phyloP scores from a whole-genome alignment of 169 alveolate genomes.

The Amoebophrya sp. region DNA sequence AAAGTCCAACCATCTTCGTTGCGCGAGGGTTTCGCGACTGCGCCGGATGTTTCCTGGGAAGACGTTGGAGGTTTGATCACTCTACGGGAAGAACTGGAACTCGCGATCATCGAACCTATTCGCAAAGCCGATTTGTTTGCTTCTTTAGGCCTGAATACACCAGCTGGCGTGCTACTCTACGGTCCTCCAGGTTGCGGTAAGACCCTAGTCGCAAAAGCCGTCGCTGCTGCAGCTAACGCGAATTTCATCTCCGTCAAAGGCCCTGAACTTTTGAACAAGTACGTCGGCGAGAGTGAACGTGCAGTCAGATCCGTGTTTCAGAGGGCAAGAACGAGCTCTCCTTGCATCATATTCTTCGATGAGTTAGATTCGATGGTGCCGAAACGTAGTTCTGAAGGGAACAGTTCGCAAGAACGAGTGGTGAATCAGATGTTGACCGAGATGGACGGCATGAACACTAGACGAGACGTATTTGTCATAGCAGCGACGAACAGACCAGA shows the following conservation, averaged over 20 bases:
- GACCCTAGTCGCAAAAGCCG: slow-evolving; percentile 97
- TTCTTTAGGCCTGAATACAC: slow-evolving; percentile 70
- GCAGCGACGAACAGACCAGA: slow-evolving; percentile 99
- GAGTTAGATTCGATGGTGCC: slow-evolving; percentile 95
- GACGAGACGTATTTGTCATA: slow-evolving; percentile 85
- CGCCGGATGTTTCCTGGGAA: slow-evolving; percentile 47
- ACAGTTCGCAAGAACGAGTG: slow-evolving; percentile 69
- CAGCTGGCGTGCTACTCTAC: slow-evolving; percentile 61
- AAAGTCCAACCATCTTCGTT: slow-evolving; percentile 44
- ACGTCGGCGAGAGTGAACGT: slow-evolving; percentile 98
- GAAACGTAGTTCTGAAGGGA: slow-evolving; percentile 55
- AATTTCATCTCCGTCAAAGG: slow-evolving; percentile 59
- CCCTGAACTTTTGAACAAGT: slow-evolving; percentile 90
- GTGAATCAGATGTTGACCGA: slow-evolving; percentile 96
- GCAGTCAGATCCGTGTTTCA: slow-evolving; percentile 91
- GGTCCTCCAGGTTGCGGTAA: slow-evolving; percentile 88
- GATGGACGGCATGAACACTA: slow-evolving; percentile 90
- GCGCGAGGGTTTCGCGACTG: slow-evolving; percentile 44
- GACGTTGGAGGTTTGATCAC: slow-evolving; percentile 49
- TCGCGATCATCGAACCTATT: slow-evolving; percentile 48
- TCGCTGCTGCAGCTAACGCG: slow-evolving; percentile 80
- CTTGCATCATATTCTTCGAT: slow-evolving; percentile 97
- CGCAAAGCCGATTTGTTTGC: slow-evolving; percentile 41
- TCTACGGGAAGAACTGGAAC: slow-evolving; percentile 45
- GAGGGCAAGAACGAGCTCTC: slow-evolving; percentile 92